Evolutionary conservation across 306 rosid species (phyloP), one percentile per base, ranked within the genome.

Genomic region (Vachellia collinsii): DNA sequence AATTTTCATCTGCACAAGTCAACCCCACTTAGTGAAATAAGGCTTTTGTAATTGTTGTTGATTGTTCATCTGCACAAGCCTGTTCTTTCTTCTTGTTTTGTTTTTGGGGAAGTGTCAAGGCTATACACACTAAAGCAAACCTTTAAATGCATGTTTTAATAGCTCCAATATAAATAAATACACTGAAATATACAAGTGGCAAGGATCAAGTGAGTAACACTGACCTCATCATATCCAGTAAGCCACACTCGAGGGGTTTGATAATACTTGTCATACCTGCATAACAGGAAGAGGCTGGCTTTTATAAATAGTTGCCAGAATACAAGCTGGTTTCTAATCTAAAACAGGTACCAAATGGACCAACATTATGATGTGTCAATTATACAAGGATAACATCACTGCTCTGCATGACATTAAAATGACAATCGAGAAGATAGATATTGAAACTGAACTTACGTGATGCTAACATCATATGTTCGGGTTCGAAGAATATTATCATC

Each of bases 241-340:
- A 95, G 97, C 99, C 99, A 95, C 69, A 95, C 97, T 25, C 98
- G 93, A 71, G 99, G 99, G 70, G 99, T 93, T 82, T 95, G 99
- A 86, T 95, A 95, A 86, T 95, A 95, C 82, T 95, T 91, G 82
- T 93, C 99, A 79, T 95, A 95, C 88, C 99, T 93, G 87, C 79
- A 83, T 74, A 85, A 59, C 10, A 12, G n/a, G 63, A 23, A 68
- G 82, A 23, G 23, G 44, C 37, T 59, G 68, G 50, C 20, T 72
- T 36, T 73, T 81, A 41, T 44, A 83, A 53, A 69, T 16, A 37
- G 74, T 72, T 23, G 50, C 67, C 75, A 20, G 41, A 80, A 77
- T 50, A 75, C 19, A 58, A 76, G 48, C 39, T 65, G 77, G 80
- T 39, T 53, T 79, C 46, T 11, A 34, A 69, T 25, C 64, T 47